These are phyloP conservation scores for Naegleria lovaniensis DNA, from an alignment of 208 protist species.

Conservation along the genomic window DNA sequence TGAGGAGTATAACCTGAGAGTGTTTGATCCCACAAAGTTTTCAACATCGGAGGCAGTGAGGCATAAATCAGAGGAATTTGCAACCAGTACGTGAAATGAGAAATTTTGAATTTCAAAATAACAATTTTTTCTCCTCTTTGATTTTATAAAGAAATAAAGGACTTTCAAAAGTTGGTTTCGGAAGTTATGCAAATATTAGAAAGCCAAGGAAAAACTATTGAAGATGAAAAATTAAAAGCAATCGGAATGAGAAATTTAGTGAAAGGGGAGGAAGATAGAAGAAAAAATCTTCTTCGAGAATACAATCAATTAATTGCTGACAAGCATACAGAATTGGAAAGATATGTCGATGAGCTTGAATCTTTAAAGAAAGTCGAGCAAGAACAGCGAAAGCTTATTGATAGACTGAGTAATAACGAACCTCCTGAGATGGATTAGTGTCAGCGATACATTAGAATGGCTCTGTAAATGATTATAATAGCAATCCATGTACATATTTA, in stretches of 20 bases:
- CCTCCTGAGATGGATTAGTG: neutral
- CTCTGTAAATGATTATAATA: too few relatives aligned
- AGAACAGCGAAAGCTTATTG: conserved; percentile 16
- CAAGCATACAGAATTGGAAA: conserved; percentile 16
- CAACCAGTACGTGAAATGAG: neutral
- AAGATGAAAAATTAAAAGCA: conserved; percentile 25
- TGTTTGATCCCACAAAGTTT: conserved; percentile 9
- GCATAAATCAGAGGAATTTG: neutral
- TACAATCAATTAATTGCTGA: conserved; percentile 3
- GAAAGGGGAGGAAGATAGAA: neutral
- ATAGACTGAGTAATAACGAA: conserved; percentile 10
- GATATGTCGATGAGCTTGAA: neutral
- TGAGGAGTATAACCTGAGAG: neutral
- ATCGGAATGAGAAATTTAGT: conserved; percentile 20
- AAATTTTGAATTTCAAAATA: neutral
- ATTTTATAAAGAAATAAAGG: neutral
- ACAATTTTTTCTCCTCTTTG: too few relatives aligned
- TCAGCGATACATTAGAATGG: too few relatives aligned
- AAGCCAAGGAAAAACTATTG: conserved; percentile 3
- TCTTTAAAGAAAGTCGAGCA: neutral
- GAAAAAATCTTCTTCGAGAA: neutral
- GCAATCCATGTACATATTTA: too few relatives aligned
- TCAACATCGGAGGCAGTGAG: neutral
- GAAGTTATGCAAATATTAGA: conserved; percentile 3
- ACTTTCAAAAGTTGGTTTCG: neutral